These are phyloP conservation scores for Neurospora sp. DNA, from an alignment of 495 filamentous ascomycete genomes.

Conservation along the genomic window DNA sequence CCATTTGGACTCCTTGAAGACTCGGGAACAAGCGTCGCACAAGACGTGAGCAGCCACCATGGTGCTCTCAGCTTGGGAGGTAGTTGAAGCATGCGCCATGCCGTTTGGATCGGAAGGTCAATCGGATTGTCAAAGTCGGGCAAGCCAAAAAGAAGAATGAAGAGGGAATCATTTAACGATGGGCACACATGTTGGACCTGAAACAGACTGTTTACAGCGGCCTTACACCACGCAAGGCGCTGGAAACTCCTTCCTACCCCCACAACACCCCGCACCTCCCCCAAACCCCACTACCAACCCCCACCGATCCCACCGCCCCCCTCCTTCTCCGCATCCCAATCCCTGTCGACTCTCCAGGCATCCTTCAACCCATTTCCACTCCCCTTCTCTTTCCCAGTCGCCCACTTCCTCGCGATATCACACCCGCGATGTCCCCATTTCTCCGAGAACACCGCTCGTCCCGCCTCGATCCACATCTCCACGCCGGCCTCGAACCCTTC, in stretches of 20 bases:
- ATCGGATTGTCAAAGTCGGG: background rate
- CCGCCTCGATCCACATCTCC: constrained; percentile 38
- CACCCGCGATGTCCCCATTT: constrained; percentile 43
- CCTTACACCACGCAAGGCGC: background rate
- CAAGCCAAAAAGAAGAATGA: background rate
- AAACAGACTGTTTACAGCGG: background rate
- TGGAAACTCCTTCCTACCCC: background rate
- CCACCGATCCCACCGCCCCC: background rate
- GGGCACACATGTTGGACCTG: no score
- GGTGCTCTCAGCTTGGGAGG: background rate
- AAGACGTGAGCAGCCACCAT: background rate
- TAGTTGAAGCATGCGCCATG: background rate
- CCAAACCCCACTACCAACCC: background rate
- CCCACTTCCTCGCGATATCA: constrained; percentile 12
- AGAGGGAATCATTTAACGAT: no score
- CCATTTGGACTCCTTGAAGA: background rate
- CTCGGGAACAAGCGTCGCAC: background rate
- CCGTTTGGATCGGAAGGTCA: background rate
- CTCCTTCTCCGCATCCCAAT: constrained; percentile 24
- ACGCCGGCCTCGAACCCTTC: constrained; percentile 44
- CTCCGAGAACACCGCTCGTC: constrained; percentile 39
- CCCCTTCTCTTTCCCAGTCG: background rate
- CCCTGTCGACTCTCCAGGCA: constrained; percentile 27
- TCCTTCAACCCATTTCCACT: constrained; percentile 17
- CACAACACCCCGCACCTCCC: background rate